Evolutionary conservation across 768 basidiomycete species (phyloP).

Genomic region (Hericium erinaceus): DNA sequence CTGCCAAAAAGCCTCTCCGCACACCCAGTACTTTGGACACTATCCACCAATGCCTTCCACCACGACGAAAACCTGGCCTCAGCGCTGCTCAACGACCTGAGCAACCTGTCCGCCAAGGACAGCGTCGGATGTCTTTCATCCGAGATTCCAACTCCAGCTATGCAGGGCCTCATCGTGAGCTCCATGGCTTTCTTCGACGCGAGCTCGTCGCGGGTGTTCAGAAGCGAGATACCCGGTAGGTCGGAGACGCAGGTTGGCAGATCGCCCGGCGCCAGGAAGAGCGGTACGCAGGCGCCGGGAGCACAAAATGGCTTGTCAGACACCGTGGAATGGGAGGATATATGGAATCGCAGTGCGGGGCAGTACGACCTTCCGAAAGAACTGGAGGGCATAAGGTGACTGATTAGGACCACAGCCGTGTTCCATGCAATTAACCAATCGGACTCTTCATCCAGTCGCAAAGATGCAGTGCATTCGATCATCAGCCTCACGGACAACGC

Average conservation of each 20-base stretch:
- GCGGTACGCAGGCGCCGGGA: background rate
- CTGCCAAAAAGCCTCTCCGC: conserved; percentile 7
- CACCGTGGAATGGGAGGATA: conserved; percentile 38
- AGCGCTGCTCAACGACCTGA: conserved; percentile 18
- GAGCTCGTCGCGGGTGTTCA: conserved; percentile 37
- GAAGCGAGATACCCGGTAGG: conserved; percentile 54
- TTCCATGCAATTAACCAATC: background rate
- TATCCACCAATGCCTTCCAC: conserved; percentile 34
- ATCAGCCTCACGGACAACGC: conserved; percentile 50
- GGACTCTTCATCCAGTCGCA: conserved; percentile 1
- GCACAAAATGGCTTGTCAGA: conserved; percentile 6
- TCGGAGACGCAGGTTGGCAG: conserved; percentile 58
- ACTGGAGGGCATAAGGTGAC: conserved; percentile 30
- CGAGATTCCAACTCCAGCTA: conserved; percentile 22
- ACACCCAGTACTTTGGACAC: conserved; percentile 38
- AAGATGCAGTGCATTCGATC: conserved; percentile 24
- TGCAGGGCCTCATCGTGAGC: conserved; percentile 31
- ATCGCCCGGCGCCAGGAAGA: conserved; percentile 53
- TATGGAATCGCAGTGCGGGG: conserved; percentile 32
- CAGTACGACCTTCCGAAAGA: conserved; percentile 26
- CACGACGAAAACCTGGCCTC: conserved; percentile 21
- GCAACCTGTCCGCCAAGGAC: conserved; percentile 13
- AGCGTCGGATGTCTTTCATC: conserved; percentile 59
- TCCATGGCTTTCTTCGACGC: conserved; percentile 48
- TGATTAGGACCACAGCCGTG: background rate